Evolutionary conservation across 1,139 yeast genomes (phyloP).

Genomic region (Taiozyma sp.): DNA sequence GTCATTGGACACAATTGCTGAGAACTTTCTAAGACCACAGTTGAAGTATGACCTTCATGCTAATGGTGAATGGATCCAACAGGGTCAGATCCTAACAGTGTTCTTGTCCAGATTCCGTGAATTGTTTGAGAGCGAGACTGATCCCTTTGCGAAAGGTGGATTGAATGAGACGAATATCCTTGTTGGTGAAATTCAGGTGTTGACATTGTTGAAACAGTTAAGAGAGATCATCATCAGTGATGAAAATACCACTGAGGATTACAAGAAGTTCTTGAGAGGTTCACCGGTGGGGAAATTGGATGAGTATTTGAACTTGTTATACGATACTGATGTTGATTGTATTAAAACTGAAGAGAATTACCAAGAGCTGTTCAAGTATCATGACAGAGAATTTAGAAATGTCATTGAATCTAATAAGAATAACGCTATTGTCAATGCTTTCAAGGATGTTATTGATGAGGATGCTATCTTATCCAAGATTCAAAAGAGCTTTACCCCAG

Average conservation of each 20-base stretch:
- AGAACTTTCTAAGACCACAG: conserved; percentile 12
- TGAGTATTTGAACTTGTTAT: conserved; percentile 24
- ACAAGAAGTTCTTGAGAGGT: conserved; percentile 6
- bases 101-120: conserved; percentile 16
- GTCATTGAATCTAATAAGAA: conserved; percentile 15
- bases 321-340: conserved; percentile 20
- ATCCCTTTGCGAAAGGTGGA: conserved; percentile 18
- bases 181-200: conserved; percentile 19
- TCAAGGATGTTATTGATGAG: conserved; percentile 10
- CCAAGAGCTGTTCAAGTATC: conserved; percentile 14
- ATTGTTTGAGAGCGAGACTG: conserved; percentile 11
- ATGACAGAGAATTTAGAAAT: conserved; percentile 18
- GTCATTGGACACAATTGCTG: conserved; percentile 28
- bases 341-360: conserved; percentile 24
- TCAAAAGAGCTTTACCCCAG: conserved; percentile 13
- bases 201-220: conserved; percentile 24
- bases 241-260: conserved; percentile 1
- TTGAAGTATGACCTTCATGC: conserved; percentile 12
- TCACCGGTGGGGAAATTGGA: conserved; percentile 22
- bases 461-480: conserved; percentile 21
- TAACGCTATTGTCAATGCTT: conserved; percentile 16
- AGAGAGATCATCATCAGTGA: conserved; percentile 1
- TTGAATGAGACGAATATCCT: conserved; percentile 23
- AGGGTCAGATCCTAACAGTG: conserved; percentile 19
- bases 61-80: conserved; percentile 17